Evolutionary conservation across 345 rosid genomes (phyloP), one percentile per base, ranked within the genome.

Genomic region (Camelina sativa): DNA sequence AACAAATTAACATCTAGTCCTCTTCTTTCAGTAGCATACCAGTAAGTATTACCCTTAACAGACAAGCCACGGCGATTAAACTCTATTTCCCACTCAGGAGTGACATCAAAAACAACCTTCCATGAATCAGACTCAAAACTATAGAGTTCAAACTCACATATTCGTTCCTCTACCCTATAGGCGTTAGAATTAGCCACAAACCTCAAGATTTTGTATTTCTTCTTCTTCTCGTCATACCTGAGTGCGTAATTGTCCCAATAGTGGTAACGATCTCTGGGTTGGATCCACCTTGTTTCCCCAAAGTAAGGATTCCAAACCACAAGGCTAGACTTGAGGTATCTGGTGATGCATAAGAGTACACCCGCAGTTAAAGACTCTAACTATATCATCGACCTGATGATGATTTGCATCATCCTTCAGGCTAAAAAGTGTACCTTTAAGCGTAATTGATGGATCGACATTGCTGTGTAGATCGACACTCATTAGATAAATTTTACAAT

Each of bases 291-390:
- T 15, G 61, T 30, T 30, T 56, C 20, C 11, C 61, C 60, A 30
- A 30, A 56, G 30, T 3, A 28, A 56, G 61, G 61, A 19, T 56
- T 56, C 61, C 40, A 56, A 56, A 56, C 61, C 40, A 56, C 38
- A 55, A 55, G 38, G 43, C 22, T 57, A 32, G 1, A 32, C 11
- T 57, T 28, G 11, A 55, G 9, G 2, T 55, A 20, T 1, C 2
- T n/a, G 3, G 23, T n/a, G 62, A 57, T 16, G 23, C 41, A 57
- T 32, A 57, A 57, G 13, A 57, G 62, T 57, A 57, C 4, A 32
- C 60, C 60, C 19, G 11, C 60, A 55, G 20, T 55, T 19, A 15
- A 28, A 55, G 60, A 55, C 20, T 3, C 6, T 3, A 15, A 5
- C 4, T 28, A 57, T 7, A 48, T 48, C 3, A 15, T 57, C 41